phyloP scores from a whole-genome alignment of 306 rosid genomes.

The Inga leiocalycina region DNA sequence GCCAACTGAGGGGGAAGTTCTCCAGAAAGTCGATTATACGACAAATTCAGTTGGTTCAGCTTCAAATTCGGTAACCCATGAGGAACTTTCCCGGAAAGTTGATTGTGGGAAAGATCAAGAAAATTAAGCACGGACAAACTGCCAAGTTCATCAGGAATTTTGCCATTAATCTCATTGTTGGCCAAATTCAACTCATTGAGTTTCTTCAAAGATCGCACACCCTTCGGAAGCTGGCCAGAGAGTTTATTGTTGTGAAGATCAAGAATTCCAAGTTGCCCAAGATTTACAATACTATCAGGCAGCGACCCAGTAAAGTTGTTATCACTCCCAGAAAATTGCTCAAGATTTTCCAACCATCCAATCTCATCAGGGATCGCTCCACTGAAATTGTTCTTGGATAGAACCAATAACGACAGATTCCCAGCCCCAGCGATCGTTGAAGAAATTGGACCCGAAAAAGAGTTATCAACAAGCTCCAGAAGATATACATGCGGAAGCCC shows the following conservation, averaged over 20 bases:
- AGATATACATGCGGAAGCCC: constrained; percentile 71
- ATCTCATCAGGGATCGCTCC: constrained; percentile 81
- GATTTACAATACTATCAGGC: constrained; percentile 62
- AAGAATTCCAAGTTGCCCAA: constrained; percentile 61
- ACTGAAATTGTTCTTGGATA: constrained; percentile 64
- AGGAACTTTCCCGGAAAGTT: constrained; percentile 71
- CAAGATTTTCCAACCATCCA: constrained; percentile 67
- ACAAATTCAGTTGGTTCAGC: constrained; percentile 75
- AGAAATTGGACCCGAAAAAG: constrained; percentile 66
- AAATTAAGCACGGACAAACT: constrained; percentile 68
- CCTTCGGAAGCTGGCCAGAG: constrained; percentile 64
- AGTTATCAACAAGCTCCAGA: constrained; percentile 68
- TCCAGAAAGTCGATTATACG: constrained; percentile 65
- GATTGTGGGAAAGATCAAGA: constrained; percentile 81
- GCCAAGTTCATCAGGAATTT: constrained; percentile 68
- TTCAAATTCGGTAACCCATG: constrained; percentile 67
- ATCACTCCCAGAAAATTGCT: constrained; percentile 54
- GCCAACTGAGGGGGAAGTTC: constrained; percentile 71
- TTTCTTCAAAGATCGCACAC: constrained; percentile 54
- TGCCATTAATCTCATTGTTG: constrained; percentile 60
- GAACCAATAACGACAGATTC: constrained; percentile 57
- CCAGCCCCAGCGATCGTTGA: constrained; percentile 73
- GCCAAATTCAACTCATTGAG: constrained; percentile 84
- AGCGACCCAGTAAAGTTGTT: constrained; percentile 62
- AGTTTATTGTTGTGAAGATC: constrained; percentile 74